phyloP scores from a whole-genome alignment of 768 basidiomycete genomes.

The Rubroboletus pulcherrimus region DNA sequence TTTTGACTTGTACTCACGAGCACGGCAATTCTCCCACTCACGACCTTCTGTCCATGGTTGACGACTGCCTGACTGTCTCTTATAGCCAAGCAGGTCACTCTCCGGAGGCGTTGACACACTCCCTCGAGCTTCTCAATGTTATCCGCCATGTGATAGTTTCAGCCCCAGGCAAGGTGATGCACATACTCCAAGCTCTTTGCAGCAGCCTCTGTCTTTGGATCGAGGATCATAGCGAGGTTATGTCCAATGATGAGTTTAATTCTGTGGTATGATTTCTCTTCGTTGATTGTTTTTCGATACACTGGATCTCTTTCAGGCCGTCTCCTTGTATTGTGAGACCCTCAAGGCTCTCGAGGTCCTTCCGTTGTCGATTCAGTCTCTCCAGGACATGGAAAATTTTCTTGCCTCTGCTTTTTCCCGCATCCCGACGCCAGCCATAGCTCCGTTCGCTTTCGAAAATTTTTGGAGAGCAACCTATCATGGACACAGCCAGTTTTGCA shows the following conservation, averaged over 20 bases:
- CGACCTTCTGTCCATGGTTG: slow-evolving; percentile 28
- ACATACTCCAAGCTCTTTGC: slow-evolving; percentile 36
- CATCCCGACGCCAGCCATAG: slow-evolving; percentile 44
- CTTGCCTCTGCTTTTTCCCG: slow-evolving; percentile 50
- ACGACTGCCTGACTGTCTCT: slow-evolving; percentile 30
- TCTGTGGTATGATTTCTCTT: slow-evolving; percentile 39
- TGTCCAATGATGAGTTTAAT: slow-evolving; percentile 45
- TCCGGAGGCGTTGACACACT: slow-evolving; percentile 25
- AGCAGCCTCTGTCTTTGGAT: slow-evolving; percentile 50
- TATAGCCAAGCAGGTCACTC: slow-evolving; percentile 30
- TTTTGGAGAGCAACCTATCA: slow-evolving; percentile 62
- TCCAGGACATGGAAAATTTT: slow-evolving; percentile 43
- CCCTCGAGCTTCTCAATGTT: slow-evolving; percentile 36
- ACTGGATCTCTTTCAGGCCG: slow-evolving; percentile 18
- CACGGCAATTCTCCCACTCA: slow-evolving; percentile 10
- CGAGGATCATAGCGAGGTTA: slow-evolving; percentile 38
- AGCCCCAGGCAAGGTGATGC: slow-evolving; percentile 27
- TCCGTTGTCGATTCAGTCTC: slow-evolving; percentile 38
- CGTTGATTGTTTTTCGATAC: neutral
- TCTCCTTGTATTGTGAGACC: slow-evolving; percentile 42
- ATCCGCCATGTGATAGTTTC: slow-evolving; percentile 34
- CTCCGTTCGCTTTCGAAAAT: slow-evolving; percentile 48
- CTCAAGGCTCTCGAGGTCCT: slow-evolving; percentile 38
- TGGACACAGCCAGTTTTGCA: slow-evolving; percentile 34
- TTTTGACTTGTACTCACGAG: slow-evolving; percentile 11